Percentiles rank a stretch among this genome's conserved stretches.
phyloP scores from a whole-genome alignment of 768 basidiomycete genomes.

The Pisolithus albus region DNA sequence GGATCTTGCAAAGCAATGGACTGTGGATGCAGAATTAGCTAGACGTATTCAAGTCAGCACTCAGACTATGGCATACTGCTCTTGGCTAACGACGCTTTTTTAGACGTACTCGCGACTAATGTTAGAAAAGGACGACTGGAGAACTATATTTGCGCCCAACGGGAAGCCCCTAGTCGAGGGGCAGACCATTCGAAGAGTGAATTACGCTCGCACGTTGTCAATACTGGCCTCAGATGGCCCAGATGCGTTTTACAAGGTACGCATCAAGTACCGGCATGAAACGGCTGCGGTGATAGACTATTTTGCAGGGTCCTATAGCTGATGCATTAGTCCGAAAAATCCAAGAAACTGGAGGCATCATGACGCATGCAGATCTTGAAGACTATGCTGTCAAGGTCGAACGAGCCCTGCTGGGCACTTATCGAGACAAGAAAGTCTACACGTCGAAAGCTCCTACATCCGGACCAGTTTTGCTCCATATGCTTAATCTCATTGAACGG shows the following conservation, averaged over 20 bases:
- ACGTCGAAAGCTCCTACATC: conserved; percentile 81
- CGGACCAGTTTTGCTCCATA: conserved; percentile 84
- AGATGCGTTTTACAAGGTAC: conserved; percentile 74
- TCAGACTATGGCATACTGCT: neutral
- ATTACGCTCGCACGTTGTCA: conserved; percentile 71
- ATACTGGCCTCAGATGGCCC: conserved; percentile 71
- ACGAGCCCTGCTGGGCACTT: conserved; percentile 72
- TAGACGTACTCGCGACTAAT: conserved; percentile 50
- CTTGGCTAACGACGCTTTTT: conserved; percentile 2
- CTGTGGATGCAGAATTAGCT: conserved; percentile 70
- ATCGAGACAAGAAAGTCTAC: conserved; percentile 72
- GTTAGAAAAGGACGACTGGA: conserved; percentile 68
- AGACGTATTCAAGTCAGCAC: conserved; percentile 57
- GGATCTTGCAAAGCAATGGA: conserved; percentile 72
- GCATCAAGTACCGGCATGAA: conserved; percentile 11
- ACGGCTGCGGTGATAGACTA: conserved; percentile 7
- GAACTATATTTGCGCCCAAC: conserved; percentile 71
- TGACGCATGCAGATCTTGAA: conserved; percentile 67
- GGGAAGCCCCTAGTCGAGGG: conserved; percentile 70
- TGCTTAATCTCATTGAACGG: conserved; percentile 87
- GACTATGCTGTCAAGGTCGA: conserved; percentile 63
- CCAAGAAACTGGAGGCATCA: conserved; percentile 65
- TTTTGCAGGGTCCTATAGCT: conserved; percentile 67
- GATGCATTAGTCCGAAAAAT: conserved; percentile 71
- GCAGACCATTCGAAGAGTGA: conserved; percentile 62